These are phyloP conservation scores for Argentina anserina DNA, from an alignment of 306 rosid genomes.

Conservation along the genomic window DNA sequence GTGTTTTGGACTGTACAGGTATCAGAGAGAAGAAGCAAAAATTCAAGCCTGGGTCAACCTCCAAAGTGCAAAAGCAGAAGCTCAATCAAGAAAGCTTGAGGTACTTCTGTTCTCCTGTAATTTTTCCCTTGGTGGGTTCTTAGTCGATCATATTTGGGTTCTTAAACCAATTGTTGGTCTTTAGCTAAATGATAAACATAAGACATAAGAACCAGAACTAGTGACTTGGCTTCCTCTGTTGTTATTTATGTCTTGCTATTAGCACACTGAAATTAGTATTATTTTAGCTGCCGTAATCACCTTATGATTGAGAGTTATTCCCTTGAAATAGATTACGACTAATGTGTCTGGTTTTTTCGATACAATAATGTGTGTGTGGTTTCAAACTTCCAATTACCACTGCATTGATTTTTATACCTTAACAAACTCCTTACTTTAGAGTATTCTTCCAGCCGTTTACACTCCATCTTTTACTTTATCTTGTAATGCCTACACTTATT, in stretches of 20 bases:
- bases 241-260: not conserved
- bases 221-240: not conserved
- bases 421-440: not conserved
- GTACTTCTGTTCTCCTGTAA: conserved; percentile 28
- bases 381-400: too few relatives aligned
- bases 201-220: not conserved
- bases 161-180: not conserved
- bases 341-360: too few relatives aligned
- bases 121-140: not conserved
- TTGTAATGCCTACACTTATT: not conserved
- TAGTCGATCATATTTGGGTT: not conserved
- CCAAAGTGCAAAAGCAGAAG: conserved; percentile 98
- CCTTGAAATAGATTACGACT: not conserved
- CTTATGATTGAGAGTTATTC: not conserved
- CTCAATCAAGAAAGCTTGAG: conserved; percentile 95
- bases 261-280: not conserved
- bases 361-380: too few relatives aligned
- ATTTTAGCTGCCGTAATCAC: not conserved
- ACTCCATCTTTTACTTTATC: not conserved
- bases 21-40: conserved; percentile 95
- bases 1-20: conserved; percentile 40
- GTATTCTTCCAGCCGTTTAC: not conserved
- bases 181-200: not conserved
- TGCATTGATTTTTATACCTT: too few relatives aligned
- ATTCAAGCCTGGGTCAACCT: conserved; percentile 97